Conservation (phyloP, 768 basidiomycete genomes). For the Rhizopogon sp. region DNA sequence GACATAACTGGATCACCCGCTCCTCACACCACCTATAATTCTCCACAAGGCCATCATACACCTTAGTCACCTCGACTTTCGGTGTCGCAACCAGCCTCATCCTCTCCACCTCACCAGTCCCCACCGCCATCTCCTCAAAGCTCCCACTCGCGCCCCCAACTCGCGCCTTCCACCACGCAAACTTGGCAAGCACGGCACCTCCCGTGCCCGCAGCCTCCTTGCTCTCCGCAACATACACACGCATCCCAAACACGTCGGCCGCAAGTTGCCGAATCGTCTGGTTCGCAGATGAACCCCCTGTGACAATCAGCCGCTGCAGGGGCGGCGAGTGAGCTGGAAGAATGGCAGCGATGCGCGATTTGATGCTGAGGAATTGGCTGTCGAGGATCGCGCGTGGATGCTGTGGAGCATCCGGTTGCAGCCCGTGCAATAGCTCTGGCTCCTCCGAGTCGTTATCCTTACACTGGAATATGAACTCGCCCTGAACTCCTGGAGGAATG, state of each 20-base stretch:
- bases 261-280: slow-evolving; percentile 66
- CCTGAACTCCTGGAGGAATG: slow-evolving; percentile 72
- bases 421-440: slow-evolving; percentile 23
- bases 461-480: slow-evolving; percentile 60
- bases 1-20: slow-evolving; percentile 31
- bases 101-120: slow-evolving; percentile 38
- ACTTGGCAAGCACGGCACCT: slow-evolving; percentile 67
- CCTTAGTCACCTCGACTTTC: slow-evolving; percentile 31
- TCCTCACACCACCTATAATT: slow-evolving; percentile 56
- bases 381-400: slow-evolving; percentile 79
- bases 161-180: slow-evolving; percentile 58
- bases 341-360: slow-evolving; percentile 64
- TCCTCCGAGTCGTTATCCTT: slow-evolving; percentile 14
- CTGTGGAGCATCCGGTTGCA: slow-evolving; percentile 32
- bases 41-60: slow-evolving; percentile 52
- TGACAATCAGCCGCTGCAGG: slow-evolving; percentile 65
- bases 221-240: slow-evolving; percentile 62
- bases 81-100: slow-evolving; percentile 63
- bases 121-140: slow-evolving; percentile 59
- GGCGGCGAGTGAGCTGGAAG: slow-evolving; percentile 47
- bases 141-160: slow-evolving; percentile 36
- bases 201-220: slow-evolving; percentile 72
- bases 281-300: slow-evolving; percentile 77
- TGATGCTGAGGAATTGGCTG: slow-evolving; percentile 81
- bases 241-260: slow-evolving; percentile 76